Conservation (phyloP, 495 filamentous ascomycete genomes). For the Lepraria neglecta region DNA sequence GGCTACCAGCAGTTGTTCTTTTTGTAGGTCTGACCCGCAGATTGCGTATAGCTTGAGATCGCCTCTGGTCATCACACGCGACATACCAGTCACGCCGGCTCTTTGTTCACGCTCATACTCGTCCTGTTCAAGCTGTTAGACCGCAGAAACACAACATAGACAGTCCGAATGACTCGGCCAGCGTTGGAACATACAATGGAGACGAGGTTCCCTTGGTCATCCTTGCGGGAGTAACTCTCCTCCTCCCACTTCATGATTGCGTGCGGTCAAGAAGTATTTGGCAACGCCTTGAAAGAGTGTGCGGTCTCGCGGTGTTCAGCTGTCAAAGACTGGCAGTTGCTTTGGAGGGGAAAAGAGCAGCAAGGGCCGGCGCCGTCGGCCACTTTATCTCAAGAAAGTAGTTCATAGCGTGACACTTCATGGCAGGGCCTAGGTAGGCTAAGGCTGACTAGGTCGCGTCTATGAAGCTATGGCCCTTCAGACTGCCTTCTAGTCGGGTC, state of each 20-base stretch:
- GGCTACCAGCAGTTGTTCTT: background rate
- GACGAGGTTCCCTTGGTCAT: slow-evolving; percentile 18
- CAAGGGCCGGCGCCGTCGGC: background rate
- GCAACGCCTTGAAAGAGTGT: background rate
- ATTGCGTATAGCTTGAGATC: slow-evolving; percentile 20
- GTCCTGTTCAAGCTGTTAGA: slow-evolving; percentile 6
- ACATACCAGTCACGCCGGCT: background rate
- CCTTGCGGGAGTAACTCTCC: slow-evolving; percentile 14
- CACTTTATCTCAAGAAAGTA: slow-evolving; percentile 3
- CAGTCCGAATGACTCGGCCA: background rate
- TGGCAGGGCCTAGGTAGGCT: background rate
- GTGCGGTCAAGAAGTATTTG: background rate
- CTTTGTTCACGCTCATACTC: slow-evolving; percentile 16
- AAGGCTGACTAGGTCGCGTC: background rate
- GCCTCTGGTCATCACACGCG: slow-evolving; percentile 17
- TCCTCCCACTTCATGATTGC: slow-evolving; percentile 22
- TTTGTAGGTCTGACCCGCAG: slow-evolving; percentile 14
- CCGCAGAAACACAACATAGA: too few species aligned
- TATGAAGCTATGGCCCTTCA: background rate
- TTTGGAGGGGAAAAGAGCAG: background rate
- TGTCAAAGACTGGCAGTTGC: background rate
- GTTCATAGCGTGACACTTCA: background rate
- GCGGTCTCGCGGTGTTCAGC: background rate
- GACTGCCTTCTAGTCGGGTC: background rate
- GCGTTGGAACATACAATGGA: slow-evolving; percentile 8